Base-by-base conservation (phyloP, 2,329 filamentous ascomycete species). In the Magnaporthales sp. region DNA sequence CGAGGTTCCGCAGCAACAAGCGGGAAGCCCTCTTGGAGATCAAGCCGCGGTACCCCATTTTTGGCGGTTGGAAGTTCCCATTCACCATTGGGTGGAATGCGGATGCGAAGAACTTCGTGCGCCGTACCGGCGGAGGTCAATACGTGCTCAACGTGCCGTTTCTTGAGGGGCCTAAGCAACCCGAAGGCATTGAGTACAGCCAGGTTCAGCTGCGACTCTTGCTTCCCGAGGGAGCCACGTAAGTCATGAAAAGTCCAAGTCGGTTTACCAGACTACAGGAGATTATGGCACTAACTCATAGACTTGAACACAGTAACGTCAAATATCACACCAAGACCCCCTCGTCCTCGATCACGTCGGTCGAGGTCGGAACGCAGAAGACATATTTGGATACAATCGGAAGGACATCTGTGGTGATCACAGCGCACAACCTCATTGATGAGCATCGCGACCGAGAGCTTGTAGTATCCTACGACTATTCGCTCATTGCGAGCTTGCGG, bases 81-180 rank as follows among this genome's bases (percentile, higher is more conserved):
- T 99, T 98, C 82, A 92, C 91, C 68, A 89, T 98, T 67, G 95
- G 95, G 71, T 99, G 95, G 95, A 96, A 98, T 80, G 89, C 91
- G 65, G 88, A 96, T 71, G 83, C 96, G 30, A 87, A 87, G 73
- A 86, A 86, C 67, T 95, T 91, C 76, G 76, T 99, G 70, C 89
- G 92, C 72, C 86, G 82, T 71, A 82, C 85, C 58, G 80, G 82
- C 62, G 84, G 84, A 29, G 87, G 92, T 68, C 85, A 87, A n/a
- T 96, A 92, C 74, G 84, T 96, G 10, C 84, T 99, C 68, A 96
- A 92, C 74, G 89, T 97, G 8, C 94, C 95, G 8, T 95, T 99
- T 80, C 80, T 99, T 11, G 93, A 98, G 78, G 95, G 95, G 0
- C 94, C 94, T 56, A 95, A 91, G 80, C 89, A 92, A 75, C 74